Percentiles rank a stretch among this genome's conserved stretches.
phyloP scores from a whole-genome alignment of 345 rosid species.

The Eutrema japonicum region DNA sequence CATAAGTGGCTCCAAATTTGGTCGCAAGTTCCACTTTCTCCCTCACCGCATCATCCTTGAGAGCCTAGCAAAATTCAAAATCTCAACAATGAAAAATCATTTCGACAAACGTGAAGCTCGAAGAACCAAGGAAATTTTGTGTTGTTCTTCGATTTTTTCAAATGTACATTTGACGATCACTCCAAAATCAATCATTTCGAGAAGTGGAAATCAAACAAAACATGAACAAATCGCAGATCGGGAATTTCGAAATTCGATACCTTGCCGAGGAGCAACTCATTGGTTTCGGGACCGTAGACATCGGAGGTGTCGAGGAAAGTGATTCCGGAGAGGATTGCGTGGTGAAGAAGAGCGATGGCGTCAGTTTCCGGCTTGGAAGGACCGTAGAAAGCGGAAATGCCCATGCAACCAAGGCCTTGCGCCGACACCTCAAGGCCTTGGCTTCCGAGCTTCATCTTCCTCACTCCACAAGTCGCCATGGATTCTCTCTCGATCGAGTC shows the following conservation, averaged over 20 bases:
- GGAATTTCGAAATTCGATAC: conserved; percentile 8
- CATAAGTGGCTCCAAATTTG: conserved; percentile 46
- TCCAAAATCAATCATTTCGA: not conserved
- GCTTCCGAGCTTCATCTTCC: conserved; percentile 34
- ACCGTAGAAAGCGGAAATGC: conserved; percentile 43
- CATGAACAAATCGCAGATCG: not conserved
- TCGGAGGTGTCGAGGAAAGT: conserved; percentile 53
- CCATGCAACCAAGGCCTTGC: conserved; percentile 52
- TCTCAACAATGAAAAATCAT: not conserved
- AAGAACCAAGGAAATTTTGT: no score
- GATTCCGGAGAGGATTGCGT: conserved; percentile 45
- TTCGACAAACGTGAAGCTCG: no score
- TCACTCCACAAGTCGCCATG: conserved; percentile 25
- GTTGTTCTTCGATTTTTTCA: not conserved
- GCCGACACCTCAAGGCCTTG: conserved; percentile 43
- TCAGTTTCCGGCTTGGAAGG: conserved; percentile 43
- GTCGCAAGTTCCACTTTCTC: conserved; percentile 58
- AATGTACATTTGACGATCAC: not conserved
- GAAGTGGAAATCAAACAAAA: not conserved
- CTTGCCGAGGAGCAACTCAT: conserved; percentile 48
- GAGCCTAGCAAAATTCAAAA: conserved; percentile 39
- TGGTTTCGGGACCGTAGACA: conserved; percentile 48
- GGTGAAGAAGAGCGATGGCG: conserved; percentile 40
- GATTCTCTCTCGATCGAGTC: conserved; percentile 2
- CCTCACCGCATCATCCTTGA: conserved; percentile 48